Evolutionary conservation across 106 monocot genomes (phyloP).

Genomic region (Allium fistulosum): DNA sequence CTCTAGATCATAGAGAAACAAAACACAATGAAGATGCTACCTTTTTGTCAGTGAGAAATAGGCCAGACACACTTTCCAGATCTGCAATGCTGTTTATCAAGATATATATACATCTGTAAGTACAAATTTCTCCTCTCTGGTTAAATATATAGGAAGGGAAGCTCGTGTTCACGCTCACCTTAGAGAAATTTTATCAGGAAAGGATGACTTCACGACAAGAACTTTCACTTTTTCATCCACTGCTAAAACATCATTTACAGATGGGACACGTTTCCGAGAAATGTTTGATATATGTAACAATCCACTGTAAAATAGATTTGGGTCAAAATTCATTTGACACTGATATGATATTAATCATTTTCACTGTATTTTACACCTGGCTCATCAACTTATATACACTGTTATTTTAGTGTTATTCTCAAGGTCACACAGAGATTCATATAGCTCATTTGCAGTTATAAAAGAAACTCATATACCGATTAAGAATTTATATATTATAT

Average conservation of each 20-base stretch:
- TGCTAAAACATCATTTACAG: constrained; percentile 51
- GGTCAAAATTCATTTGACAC: neutral
- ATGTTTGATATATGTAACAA: constrained; percentile 90
- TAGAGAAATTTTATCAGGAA: constrained; percentile 74
- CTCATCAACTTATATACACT: too few relatives aligned
- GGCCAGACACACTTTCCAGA: constrained; percentile 76
- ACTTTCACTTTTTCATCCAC: constrained; percentile 90
- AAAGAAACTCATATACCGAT: neutral
- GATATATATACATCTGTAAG: neutral
- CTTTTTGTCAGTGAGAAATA: constrained; percentile 80
- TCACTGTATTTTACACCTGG: too few relatives aligned
- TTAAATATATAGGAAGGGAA: neutral
- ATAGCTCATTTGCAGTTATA: neutral
- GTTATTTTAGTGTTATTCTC: too few relatives aligned
- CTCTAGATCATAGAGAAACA: neutral
- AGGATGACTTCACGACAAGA: constrained; percentile 85
- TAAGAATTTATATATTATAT: too few relatives aligned
- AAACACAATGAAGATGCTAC: constrained; percentile 17
- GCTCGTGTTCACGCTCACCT: constrained; percentile 34
- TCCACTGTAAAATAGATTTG: constrained; percentile 49
- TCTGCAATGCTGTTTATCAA: constrained; percentile 63
- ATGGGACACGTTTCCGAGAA: constrained; percentile 32
- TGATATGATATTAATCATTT: too few relatives aligned
- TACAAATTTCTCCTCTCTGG: neutral
- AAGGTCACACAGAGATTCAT: neutral